These are phyloP conservation scores for Tetrahymena elliotti DNA, from an alignment of 73 alveolate species.

Conservation along the genomic window DNA sequence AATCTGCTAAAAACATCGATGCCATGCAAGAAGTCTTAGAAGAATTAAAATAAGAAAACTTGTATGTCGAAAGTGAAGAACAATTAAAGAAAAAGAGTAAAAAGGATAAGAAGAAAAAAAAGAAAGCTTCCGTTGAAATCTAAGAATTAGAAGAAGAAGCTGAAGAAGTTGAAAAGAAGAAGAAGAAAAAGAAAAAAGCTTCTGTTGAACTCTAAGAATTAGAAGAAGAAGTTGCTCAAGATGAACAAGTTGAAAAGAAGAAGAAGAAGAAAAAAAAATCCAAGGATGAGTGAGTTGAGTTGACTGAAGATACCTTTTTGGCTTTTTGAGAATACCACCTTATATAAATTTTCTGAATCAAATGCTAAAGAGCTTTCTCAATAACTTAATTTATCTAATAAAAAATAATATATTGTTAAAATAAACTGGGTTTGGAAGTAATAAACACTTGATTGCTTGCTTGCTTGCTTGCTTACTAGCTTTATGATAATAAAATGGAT, in stretches of 20 bases:
- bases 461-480: neutral
- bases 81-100: conserved; percentile 10
- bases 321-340: neutral
- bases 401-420: neutral
- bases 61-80: conserved; percentile 22
- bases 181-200: neutral
- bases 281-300: conserved; percentile 16
- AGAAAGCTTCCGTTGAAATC: neutral
- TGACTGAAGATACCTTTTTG: neutral
- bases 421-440: neutral
- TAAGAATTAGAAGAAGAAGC: neutral
- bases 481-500: neutral
- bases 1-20: conserved; percentile 20
- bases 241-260: conserved; percentile 6
- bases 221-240: neutral
- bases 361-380: neutral
- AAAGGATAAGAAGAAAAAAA: conserved; percentile 17
- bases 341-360: neutral
- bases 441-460: neutral
- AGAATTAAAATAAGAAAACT: conserved; percentile 28
- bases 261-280: conserved; percentile 22
- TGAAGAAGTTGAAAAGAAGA: conserved; percentile 21
- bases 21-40: conserved; percentile 44
- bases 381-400: neutral
- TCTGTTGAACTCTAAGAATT: neutral